These are phyloP conservation scores for Blastocystis sp. DNA, from an alignment of 352 stramenopile species.

Conservation along the genomic window DNA sequence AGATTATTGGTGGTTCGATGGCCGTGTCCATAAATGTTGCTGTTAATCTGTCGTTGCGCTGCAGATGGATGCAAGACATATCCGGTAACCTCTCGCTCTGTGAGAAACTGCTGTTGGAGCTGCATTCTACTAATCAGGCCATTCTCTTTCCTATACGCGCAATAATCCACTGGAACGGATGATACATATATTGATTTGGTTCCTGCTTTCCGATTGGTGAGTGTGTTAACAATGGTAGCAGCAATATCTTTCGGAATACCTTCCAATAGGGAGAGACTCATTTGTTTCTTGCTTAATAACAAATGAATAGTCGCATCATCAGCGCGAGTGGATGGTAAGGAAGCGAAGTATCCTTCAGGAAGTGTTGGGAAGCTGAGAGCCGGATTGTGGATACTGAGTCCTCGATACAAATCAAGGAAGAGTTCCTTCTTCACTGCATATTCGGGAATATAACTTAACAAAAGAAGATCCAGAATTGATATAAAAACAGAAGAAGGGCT, in stretches of 20 bases:
- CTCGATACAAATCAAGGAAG: neutral
- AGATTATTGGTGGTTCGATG: neutral
- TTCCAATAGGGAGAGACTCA: neutral
- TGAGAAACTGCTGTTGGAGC: slow-evolving; percentile 1
- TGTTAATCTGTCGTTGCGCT: neutral
- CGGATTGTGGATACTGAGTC: neutral
- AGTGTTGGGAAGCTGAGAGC: neutral
- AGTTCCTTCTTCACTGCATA: slow-evolving; percentile 21
- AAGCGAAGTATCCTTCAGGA: slow-evolving; percentile 20
- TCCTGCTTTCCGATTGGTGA: neutral
- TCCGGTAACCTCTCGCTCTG: neutral
- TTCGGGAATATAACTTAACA: neutral
- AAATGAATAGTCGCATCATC: slow-evolving; percentile 5
- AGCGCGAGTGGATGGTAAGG: slow-evolving; percentile 2
- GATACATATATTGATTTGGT: neutral
- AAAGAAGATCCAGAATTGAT: slow-evolving; percentile 34
- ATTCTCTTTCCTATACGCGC: neutral
- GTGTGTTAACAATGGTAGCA: neutral
- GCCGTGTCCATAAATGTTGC: slow-evolving; percentile 38
- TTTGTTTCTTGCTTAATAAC: slow-evolving; percentile 22
- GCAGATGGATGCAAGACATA: neutral
- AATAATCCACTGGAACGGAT: slow-evolving; percentile 24
- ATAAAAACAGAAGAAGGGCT: neutral
- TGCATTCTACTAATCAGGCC: slow-evolving; percentile 6
- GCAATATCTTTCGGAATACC: slow-evolving; percentile 1